These are phyloP conservation scores for Yamadazyma sp. DNA, from an alignment of 1,139 yeast genomes.

Conservation along the genomic window DNA sequence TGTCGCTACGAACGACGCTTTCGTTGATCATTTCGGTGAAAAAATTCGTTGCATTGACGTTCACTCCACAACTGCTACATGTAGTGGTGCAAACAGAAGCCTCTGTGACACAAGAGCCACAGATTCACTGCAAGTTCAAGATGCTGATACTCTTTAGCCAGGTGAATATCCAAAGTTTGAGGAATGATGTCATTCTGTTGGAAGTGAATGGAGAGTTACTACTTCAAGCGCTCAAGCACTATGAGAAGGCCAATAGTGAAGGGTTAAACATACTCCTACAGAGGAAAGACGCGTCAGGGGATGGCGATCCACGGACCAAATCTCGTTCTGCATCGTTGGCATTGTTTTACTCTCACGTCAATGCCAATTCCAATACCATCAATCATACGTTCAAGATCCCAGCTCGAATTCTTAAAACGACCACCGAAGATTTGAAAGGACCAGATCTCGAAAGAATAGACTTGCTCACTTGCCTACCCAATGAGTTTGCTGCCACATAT, in stretches of 20 bases:
- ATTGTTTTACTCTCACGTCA: slow-evolving; percentile 44
- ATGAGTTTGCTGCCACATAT: slow-evolving; percentile 46
- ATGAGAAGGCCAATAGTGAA: slow-evolving; percentile 52
- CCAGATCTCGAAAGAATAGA: slow-evolving; percentile 51
- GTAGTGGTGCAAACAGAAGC: slow-evolving; percentile 51
- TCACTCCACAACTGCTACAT: slow-evolving; percentile 44
- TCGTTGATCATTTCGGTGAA: slow-evolving; percentile 31
- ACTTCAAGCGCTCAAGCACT: slow-evolving; percentile 53
- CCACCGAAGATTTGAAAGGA: slow-evolving; percentile 39
- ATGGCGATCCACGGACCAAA: slow-evolving; percentile 18
- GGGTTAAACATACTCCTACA: slow-evolving; percentile 55
- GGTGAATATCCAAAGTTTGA: slow-evolving; percentile 44
- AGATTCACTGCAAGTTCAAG: slow-evolving; percentile 58
- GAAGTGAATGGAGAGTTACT: slow-evolving; percentile 59
- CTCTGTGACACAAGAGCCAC: slow-evolving; percentile 49
- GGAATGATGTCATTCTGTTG: slow-evolving; percentile 50
- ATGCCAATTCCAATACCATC: slow-evolving; percentile 34
- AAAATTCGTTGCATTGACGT: slow-evolving; percentile 39
- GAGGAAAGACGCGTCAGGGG: slow-evolving; percentile 35
- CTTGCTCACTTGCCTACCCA: slow-evolving; percentile 51
- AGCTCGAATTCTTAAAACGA: slow-evolving; percentile 49
- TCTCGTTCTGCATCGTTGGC: slow-evolving; percentile 54
- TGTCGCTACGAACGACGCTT: slow-evolving; percentile 29
- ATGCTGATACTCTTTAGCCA: slow-evolving; percentile 47
- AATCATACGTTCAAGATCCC: slow-evolving; percentile 63